phyloP scores from a whole-genome alignment of 805 yeast genomes.

The Teunomyces gatunensis region DNA sequence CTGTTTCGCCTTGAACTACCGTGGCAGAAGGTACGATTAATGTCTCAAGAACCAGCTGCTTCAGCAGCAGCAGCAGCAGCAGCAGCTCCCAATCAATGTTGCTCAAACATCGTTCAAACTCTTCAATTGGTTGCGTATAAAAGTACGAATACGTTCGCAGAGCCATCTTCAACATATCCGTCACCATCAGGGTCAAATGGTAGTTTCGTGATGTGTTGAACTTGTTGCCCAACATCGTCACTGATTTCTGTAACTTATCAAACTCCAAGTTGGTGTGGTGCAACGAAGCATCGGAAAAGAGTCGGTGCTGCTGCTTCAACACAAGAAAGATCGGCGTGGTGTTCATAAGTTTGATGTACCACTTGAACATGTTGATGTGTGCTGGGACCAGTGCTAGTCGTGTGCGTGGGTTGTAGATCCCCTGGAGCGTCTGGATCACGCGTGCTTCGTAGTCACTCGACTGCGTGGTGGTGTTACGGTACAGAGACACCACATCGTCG shows the following conservation, averaged over 20 bases:
- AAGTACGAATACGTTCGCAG: conserved; percentile 3
- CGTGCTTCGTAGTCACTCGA: conserved; percentile 24
- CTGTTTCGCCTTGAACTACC: background rate
- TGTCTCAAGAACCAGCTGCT: background rate
- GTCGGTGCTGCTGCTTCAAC: conserved; percentile 24
- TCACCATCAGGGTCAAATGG: conserved; percentile 29
- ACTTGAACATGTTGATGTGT: conserved; percentile 20
- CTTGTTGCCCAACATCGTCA: conserved; percentile 10
- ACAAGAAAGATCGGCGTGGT: conserved; percentile 30
- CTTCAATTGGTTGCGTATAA: background rate
- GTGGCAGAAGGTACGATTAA: background rate
- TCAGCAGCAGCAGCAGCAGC: too few species aligned
- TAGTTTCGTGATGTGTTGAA: conserved; percentile 21
- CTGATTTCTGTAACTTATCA: conserved; percentile 10
- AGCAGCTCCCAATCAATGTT: background rate
- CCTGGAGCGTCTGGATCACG: conserved; percentile 24
- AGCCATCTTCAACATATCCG: conserved; percentile 31
- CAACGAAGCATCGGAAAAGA: conserved; percentile 25
- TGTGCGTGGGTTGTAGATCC: conserved; percentile 20
- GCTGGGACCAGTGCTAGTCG: conserved; percentile 9
- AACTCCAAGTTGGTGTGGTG: conserved; percentile 21
- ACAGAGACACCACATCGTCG: conserved; percentile 9
- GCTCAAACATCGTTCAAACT: background rate
- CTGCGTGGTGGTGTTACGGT: conserved; percentile 13
- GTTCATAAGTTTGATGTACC: conserved; percentile 27